Base-by-base conservation (phyloP, 495 filamentous ascomycete species). In the Astrothelium macrocarpum region DNA sequence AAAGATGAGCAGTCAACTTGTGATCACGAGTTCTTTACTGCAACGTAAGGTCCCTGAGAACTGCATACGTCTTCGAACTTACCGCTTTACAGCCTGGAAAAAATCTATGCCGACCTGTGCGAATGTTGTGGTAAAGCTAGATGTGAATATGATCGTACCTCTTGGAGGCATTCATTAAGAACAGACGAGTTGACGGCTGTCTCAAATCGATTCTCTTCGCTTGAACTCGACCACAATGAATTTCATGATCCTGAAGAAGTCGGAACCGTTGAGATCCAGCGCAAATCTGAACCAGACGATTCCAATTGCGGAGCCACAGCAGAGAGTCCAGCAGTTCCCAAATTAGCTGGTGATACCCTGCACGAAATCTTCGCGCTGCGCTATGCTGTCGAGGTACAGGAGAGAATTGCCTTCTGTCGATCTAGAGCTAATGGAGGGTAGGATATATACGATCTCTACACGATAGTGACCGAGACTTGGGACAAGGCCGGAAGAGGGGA, bases 1-100 rank as follows among this genome's bases (percentile, higher is more conserved):
- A 1, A 31, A 31, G 9, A 31, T 1, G 63, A 29, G 3, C 29
- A 60, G 12, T 62, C 64, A 2, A 68, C 63, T 7, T 32, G 31
- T 14, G 63, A 68, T 42, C 70, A 72, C 62, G 70, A 72, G 39
- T 68, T 60, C 49, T 72, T 72, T 45, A 72, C 68, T 12, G 45
- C 32, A 29, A 70, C 66, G 70, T 70, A 64, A 45, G 34, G 9
- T 9, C 12, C 46, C 23, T 5, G 29, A 7, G 26, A 1, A 26
- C 18, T 31, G 36, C 31, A 45, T 9, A 18, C 59, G 18, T 29
- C 32, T 5, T n/a, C 20, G 18, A 16, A 2, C 39, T 64, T 16
- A 67, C 53, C 4, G n/a, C 32, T 4, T 5, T 53, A 32, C 20
- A 72, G 68, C 60, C 53, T 70, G 53, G 45, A 53, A 18, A 62